A percentile compares a stretch with the other conserved stretches of the same genome.
Evolutionary conservation across 345 rosid genomes (phyloP).

Genomic region (Populus davidiana): DNA sequence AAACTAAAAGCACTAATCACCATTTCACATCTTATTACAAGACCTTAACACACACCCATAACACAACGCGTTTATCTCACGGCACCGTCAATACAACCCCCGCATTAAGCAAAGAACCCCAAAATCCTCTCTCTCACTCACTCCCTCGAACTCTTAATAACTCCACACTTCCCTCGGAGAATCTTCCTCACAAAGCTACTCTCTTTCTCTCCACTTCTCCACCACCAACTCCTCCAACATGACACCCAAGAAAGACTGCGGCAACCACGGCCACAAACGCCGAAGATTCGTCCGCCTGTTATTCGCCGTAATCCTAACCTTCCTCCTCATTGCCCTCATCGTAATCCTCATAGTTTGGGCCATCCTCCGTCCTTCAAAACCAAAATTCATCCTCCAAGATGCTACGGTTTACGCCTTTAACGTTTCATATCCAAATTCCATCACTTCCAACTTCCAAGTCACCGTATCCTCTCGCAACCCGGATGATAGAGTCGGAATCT

Average conservation of each 20-base stretch:
- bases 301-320: conserved; percentile 42
- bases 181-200: neutral
- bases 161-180: neutral
- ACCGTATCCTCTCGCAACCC: conserved; percentile 80
- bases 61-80: neutral
- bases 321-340: conserved; percentile 50
- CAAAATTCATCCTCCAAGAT: conserved; percentile 83
- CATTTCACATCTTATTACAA: neutral
- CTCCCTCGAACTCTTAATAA: neutral
- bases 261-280: conserved; percentile 18
- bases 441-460: conserved; percentile 75
- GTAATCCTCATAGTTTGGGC: conserved; percentile 76
- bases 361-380: conserved; percentile 77
- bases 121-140: neutral
- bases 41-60: neutral
- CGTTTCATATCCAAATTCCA: conserved; percentile 58
- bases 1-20: neutral
- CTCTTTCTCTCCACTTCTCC: neutral
- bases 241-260: conserved; percentile 19
- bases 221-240: neutral
- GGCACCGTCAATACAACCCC: neutral
- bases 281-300: conserved; percentile 22
- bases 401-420: conserved; percentile 87
- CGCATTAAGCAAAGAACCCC: neutral
- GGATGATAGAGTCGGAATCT: conserved; percentile 70